Evolutionary conservation across 495 filamentous ascomycete genomes (phyloP), one percentile per base, ranked within the genome.

Genomic region (Glonium stellatum): DNA sequence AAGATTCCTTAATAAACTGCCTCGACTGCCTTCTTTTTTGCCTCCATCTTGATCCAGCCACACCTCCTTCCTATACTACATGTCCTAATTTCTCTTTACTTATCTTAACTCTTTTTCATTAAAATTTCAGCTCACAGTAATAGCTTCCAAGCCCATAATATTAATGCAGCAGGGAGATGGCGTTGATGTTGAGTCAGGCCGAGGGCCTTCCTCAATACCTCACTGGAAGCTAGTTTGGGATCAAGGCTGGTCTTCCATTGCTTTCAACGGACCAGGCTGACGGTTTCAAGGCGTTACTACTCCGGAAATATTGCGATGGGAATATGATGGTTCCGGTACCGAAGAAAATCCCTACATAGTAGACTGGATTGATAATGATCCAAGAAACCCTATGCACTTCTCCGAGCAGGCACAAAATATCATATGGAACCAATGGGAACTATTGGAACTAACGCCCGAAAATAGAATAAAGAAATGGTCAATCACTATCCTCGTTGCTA

Each of bases 271-370:
- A n/a, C n/a, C n/a, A n/a, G n/a, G n/a, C n/a, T n/a, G n/a, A n/a
- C n/a, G n/a, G n/a, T n/a, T n/a, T n/a, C n/a, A n/a, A n/a, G n/a
- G n/a, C n/a, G n/a, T n/a, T n/a, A n/a, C n/a, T n/a, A 84, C 80
- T 4, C 74, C 77, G 21, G 77, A 77, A 61, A 78, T 90, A 13
- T 67, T 81, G 57, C 78, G 83, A 49, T 78, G 57, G 56, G 65
- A 75, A 4, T 92, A 90, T 66, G 68, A 76, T 39, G 89, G 89
- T 13, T 76, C 79, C 1, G 89, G 89, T 57, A 92, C 87, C 12
- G 75, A 80, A 23, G 84, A 87, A 10, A 83, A 89, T 48, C 89
- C 89, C 0, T 92, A 84, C 63, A 69, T 84, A 10, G 85, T 92
- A 62, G 82, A 85, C 58, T 93, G 85, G 76, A 80, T 92, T 2